Evolutionary conservation across 192 early-diverging fungal genomes (phyloP).

Genomic region (Gryganskiella cystojenkinii): DNA sequence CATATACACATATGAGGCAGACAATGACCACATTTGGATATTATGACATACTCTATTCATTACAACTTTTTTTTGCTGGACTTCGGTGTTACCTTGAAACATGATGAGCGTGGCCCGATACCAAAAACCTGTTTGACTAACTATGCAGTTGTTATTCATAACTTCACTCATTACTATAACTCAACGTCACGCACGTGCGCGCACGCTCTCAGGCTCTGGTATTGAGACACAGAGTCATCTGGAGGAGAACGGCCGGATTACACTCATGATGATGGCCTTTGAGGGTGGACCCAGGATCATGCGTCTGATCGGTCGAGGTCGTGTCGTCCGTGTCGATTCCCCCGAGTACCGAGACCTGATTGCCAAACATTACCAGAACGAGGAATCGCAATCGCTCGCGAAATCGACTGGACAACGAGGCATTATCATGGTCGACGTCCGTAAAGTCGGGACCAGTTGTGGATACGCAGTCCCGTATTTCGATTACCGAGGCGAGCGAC

Average conservation of each 20-base stretch:
- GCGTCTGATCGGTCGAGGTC: conserved; percentile 67
- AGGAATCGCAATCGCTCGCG: conserved; percentile 12
- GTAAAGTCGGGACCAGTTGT: conserved; percentile 64
- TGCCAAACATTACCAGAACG: conserved; percentile 56
- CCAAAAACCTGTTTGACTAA: neutral
- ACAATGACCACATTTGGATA: no score
- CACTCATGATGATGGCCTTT: conserved; percentile 74
- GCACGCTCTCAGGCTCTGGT: conserved; percentile 44
- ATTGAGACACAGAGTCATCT: conserved; percentile 72
- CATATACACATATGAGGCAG: no score
- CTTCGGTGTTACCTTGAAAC: no score
- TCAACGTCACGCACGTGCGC: no score
- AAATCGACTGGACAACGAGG: conserved; percentile 56
- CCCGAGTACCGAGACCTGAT: conserved; percentile 59
- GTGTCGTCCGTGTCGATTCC: conserved; percentile 57
- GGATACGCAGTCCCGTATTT: conserved; percentile 68
- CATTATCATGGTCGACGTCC: conserved; percentile 64
- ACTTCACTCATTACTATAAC: neutral
- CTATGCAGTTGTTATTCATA: neutral
- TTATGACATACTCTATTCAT: no score
- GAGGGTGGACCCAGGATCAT: conserved; percentile 71
- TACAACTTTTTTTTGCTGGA: no score
- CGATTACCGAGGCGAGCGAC: conserved; percentile 59
- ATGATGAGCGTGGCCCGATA: no score
- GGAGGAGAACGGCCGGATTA: conserved; percentile 71